phyloP scores from a whole-genome alignment of 495 filamentous ascomycete species.

The Glonium stellatum region DNA sequence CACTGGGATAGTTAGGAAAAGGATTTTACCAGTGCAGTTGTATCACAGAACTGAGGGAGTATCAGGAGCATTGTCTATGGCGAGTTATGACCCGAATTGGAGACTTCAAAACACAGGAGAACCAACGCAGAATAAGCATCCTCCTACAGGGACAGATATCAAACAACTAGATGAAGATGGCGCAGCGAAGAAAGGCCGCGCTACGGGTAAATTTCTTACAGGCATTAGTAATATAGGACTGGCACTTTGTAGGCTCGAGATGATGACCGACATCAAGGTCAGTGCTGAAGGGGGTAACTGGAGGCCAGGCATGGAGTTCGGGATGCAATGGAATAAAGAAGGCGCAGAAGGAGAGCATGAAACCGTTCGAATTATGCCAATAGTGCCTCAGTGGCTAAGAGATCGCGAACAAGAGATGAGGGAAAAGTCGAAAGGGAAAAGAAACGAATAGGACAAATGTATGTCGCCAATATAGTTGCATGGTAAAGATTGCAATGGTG shows the following conservation, averaged over 20 bases:
- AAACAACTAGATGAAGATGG: conserved; percentile 26
- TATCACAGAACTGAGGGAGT: conserved; percentile 42
- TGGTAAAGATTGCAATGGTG: too few relatives aligned
- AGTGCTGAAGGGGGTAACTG: conserved; percentile 55
- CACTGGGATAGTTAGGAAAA: conserved; percentile 84
- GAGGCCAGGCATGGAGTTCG: conserved; percentile 49
- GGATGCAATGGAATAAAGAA: conserved; percentile 42
- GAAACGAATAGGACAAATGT: neutral
- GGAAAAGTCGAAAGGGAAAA: conserved; percentile 11
- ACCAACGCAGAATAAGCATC: neutral
- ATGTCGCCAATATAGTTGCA: neutral
- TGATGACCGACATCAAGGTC: conserved; percentile 70
- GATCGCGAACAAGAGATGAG: conserved; percentile 21
- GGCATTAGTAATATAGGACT: conserved; percentile 81
- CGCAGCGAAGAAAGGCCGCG: conserved; percentile 46
- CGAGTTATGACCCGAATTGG: conserved; percentile 22
- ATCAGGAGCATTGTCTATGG: conserved; percentile 18
- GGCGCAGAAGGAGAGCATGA: conserved; percentile 27
- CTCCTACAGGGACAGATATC: conserved; percentile 23
- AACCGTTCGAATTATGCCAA: conserved; percentile 65
- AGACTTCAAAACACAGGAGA: neutral
- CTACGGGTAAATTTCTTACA: conserved; percentile 67
- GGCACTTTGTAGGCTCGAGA: conserved; percentile 79
- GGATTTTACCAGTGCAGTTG: conserved; percentile 77
- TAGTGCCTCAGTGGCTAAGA: conserved; percentile 71